Evolutionary conservation across 2,329 filamentous ascomycete species (phyloP).

Genomic region (Fusarium sp.): DNA sequence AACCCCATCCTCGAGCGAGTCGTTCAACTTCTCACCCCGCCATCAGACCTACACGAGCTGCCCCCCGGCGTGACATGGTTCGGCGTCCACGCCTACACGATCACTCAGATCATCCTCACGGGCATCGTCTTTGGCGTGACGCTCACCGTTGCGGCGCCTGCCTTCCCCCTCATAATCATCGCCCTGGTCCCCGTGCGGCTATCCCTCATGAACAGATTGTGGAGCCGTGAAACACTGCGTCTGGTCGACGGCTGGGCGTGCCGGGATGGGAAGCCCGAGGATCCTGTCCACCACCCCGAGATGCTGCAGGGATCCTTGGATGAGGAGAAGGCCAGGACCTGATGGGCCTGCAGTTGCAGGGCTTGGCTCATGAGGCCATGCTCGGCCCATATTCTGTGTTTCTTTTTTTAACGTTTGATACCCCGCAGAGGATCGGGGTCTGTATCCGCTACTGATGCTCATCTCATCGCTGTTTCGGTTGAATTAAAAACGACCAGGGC

Average conservation of each 20-base stretch:
- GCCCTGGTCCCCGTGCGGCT: constrained; percentile 72
- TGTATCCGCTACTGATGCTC: background rate
- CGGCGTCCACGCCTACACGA: constrained; percentile 69
- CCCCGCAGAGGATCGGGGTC: constrained; percentile 21
- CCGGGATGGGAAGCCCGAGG: constrained; percentile 65
- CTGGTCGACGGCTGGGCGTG: constrained; percentile 62
- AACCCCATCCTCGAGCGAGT: constrained; percentile 72
- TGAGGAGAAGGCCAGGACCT: constrained; percentile 46
- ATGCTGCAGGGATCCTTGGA: constrained; percentile 33
- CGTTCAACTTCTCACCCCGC: constrained; percentile 67
- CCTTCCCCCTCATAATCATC: constrained; percentile 74
- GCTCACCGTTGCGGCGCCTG: constrained; percentile 71
- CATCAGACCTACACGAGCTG: constrained; percentile 61
- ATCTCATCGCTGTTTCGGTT: background rate
- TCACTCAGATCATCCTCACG: constrained; percentile 69
- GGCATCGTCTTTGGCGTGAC: constrained; percentile 72
- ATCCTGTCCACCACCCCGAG: constrained; percentile 46
- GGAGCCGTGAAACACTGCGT: constrained; percentile 67
- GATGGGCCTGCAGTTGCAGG: constrained; percentile 5
- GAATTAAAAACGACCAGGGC: background rate
- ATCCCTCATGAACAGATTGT: constrained; percentile 69
- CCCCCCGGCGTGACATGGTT: constrained; percentile 60
- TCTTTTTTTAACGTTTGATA: constrained; percentile 41
- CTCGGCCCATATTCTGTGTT: constrained; percentile 39
- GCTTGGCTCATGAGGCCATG: background rate